These are phyloP conservation scores for Neoconidiobolus thromboides DNA, from an alignment of 371 early-diverging fungal species.

Conservation along the genomic window DNA sequence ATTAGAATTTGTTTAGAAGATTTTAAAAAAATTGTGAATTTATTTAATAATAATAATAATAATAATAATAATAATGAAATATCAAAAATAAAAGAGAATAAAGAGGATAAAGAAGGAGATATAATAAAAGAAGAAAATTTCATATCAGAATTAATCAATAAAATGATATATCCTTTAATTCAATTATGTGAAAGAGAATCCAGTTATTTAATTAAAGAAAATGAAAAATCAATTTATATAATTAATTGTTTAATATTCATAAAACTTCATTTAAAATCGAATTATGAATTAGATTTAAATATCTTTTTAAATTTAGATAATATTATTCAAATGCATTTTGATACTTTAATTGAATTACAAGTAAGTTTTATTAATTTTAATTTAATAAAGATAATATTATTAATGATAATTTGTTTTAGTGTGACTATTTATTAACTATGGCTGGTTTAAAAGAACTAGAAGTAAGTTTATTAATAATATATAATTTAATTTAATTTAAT, in stretches of 20 bases:
- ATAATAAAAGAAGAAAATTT: background rate
- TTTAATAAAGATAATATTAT: no score
- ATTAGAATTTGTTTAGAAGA: background rate
- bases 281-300: no score
- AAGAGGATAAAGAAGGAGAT: background rate
- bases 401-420: no score
- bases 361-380: no score
- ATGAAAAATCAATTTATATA: background rate
- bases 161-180: background rate
- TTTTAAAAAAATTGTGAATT: background rate
- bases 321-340: no score
- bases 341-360: no score
- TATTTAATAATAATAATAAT: no score
- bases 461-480: background rate
- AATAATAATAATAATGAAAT: background rate
- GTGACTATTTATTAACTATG: no score
- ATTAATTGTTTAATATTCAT: background rate
- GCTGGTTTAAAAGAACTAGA: background rate
- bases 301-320: no score
- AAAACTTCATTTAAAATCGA: no score
- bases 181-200: slow-evolving; percentile 1
- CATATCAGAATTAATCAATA: background rate
- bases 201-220: background rate
- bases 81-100: background rate
- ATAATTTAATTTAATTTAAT: background rate